phyloP scores from a whole-genome alignment of 495 filamentous ascomycete genomes.

The Tetracladium setigerum region DNA sequence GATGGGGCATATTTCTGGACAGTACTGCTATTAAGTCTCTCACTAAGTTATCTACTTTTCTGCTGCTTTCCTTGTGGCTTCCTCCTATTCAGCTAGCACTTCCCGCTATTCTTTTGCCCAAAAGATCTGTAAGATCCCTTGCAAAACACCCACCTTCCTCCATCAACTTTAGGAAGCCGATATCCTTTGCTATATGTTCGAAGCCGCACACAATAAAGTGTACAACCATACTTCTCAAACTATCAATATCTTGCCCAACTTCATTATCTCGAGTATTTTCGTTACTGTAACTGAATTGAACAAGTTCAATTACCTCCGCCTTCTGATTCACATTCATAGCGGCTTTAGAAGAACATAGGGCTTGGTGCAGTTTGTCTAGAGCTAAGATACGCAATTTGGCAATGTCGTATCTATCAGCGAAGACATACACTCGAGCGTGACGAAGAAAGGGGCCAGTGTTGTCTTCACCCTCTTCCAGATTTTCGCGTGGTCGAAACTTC shows the following conservation, averaged over 20 bases:
- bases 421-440: conserved; percentile 13
- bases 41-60: no score
- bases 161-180: conserved; percentile 10
- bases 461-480: conserved; percentile 3
- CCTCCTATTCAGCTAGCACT: no score
- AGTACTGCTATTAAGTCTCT: no score
- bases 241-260: conserved; percentile 3
- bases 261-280: conserved; percentile 8
- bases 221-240: conserved; percentile 9
- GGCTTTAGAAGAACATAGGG: conserved; percentile 1
- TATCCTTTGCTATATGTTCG: conserved; percentile 3
- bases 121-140: conserved; percentile 7
- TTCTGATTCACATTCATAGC: not conserved
- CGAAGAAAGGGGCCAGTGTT: conserved; percentile 1
- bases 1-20: no score
- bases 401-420: conserved; percentile 14
- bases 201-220: conserved; percentile 3
- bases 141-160: conserved; percentile 7
- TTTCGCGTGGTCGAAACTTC: conserved; percentile 2
- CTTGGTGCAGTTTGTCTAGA: conserved; percentile 10
- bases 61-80: no score
- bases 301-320: conserved; percentile 2
- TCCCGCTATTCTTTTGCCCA: conserved; percentile 4
- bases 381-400: not conserved
- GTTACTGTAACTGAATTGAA: conserved; percentile 8